Base-by-base conservation (phyloP, 2,329 filamentous ascomycete species). In the Calonectria pauciramosa region DNA sequence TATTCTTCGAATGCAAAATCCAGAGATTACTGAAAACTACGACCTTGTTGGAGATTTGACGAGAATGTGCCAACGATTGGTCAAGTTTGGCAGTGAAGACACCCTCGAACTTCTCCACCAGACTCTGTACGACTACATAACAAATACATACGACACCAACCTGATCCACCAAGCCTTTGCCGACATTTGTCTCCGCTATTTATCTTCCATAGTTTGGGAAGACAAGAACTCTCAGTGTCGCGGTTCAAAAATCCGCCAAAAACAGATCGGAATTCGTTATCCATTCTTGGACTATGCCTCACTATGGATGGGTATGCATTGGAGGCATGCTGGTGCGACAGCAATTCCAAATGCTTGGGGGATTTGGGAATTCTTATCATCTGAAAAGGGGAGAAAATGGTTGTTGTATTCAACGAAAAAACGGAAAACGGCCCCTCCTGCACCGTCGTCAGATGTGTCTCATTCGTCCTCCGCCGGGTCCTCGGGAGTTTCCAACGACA, bases 71-170 rank as follows among this genome's bases (percentile, higher is more conserved):
- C 76, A 76, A 56, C 56, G 77, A 20, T 67, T 79, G 11, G 65
- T 78, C 47, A 77, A 70, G 49, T 76, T 77, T 41, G 75, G 73
- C 3, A 38, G 54, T 5, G 75, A 76, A 26, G 73, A 71, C 14
- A 76, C 75, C 3, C 36, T 79, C 11, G 77, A 78, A 51, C 76
- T 79, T 32, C 60, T 78, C 10, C 77, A 79, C n/a, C 76, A 78
- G 59, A 79, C 77, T 16, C 68, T 79, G 28, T 78, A 79, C 49
- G 77, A 79, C 54, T 76, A 75, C 47, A 78, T 79, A 18, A 72
- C 64, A 23, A 76, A 72, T 34, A 78, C 76, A 8, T 79, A 77
- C 59, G 73, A 78, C 44, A 63, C 72, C 23, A 70, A 54, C 16
- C 13, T 70, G 2, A 73, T 77, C 44, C 75, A 79, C 60, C 49